Conservation (phyloP, 2,329 filamentous ascomycete species). For the Camillea tinctor region DNA sequence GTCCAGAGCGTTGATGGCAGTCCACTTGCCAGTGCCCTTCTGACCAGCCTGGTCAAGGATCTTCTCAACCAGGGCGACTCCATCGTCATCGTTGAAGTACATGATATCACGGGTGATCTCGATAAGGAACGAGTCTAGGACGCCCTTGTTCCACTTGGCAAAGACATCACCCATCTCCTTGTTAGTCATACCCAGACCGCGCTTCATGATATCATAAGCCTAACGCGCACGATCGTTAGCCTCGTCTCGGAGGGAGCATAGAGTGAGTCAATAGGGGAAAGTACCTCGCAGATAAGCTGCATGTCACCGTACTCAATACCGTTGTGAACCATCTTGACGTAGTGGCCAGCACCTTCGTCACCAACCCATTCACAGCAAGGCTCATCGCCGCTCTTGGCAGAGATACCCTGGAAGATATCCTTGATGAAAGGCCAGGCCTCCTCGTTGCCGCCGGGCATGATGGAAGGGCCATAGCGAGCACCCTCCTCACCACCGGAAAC, state of each 20-base stretch:
- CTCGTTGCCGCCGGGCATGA: conserved; percentile 99
- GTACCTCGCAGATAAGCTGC: conserved; percentile 98
- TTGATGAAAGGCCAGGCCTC: conserved; percentile 98
- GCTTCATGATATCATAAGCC: conserved; percentile 99
- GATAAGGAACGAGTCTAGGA: conserved; percentile 97
- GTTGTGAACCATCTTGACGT: conserved; percentile 99
- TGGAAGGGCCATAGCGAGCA: conserved; percentile 92
- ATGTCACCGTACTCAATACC: conserved; percentile 99
- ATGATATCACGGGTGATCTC: conserved; percentile 99
- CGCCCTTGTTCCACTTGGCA: conserved; percentile 96
- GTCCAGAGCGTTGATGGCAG: conserved; percentile 97
- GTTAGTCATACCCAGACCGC: conserved; percentile 80
- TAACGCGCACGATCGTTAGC: conserved; percentile 37
- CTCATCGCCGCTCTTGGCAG: conserved; percentile 96
- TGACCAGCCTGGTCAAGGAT: conserved; percentile 97
- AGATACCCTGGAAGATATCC: conserved; percentile 97
- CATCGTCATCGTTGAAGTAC: conserved; percentile 96
- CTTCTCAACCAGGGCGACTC: conserved; percentile 91
- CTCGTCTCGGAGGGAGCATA: conserved; percentile 7
- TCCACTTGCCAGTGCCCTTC: conserved; percentile 99
- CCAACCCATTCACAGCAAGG: conserved; percentile 99
- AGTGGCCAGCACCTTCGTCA: conserved; percentile 98
- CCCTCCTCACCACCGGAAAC: conserved; percentile 99
- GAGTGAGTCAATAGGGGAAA: conserved; percentile 24
- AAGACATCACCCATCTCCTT: conserved; percentile 97